A percentile compares a stretch with the other conserved stretches of the same genome.
Conservation (phyloP, 805 yeast genomes). For the Barnettozyma sp. region DNA sequence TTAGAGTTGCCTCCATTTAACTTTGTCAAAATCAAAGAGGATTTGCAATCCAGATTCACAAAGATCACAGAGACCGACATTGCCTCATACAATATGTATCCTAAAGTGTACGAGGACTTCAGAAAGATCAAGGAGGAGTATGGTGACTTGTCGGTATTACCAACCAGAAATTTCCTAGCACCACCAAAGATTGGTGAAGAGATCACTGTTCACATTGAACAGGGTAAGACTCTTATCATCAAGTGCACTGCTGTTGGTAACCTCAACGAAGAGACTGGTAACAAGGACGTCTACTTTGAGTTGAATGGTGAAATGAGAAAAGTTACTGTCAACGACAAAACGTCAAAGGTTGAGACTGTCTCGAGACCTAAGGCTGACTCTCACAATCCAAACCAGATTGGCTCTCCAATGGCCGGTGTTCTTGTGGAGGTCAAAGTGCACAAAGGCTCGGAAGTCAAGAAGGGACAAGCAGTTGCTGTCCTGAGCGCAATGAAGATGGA, state of each 20-base stretch:
- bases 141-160: slow-evolving; percentile 91
- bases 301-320: slow-evolving; percentile 98
- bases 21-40: slow-evolving; percentile 62
- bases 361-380: slow-evolving; percentile 88
- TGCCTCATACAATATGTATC: slow-evolving; percentile 96
- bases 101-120: slow-evolving; percentile 91
- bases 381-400: slow-evolving; percentile 83
- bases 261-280: slow-evolving; percentile 75
- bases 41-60: slow-evolving; percentile 71
- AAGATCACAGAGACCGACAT: slow-evolving; percentile 78
- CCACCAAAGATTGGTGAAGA: slow-evolving; percentile 87
- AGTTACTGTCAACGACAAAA: slow-evolving; percentile 84
- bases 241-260: slow-evolving; percentile 92
- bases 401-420: slow-evolving; percentile 99
- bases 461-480: slow-evolving; percentile 93
- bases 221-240: slow-evolving; percentile 89
- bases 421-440: slow-evolving; percentile 91
- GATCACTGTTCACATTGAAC: slow-evolving; percentile 80
- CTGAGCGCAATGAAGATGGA: slow-evolving; percentile 99
- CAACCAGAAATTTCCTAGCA: slow-evolving; percentile 85
- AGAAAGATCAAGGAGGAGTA: slow-evolving; percentile 64
- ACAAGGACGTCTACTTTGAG: slow-evolving; percentile 95
- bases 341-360: slow-evolving; percentile 76
- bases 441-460: slow-evolving; percentile 82
- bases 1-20: slow-evolving; percentile 81